A percentile compares a stretch with the other conserved stretches of the same genome.
These are phyloP conservation scores for Chenopodium suecicum DNA, from an alignment of 148 eudicot genomes.

Conservation along the genomic window DNA sequence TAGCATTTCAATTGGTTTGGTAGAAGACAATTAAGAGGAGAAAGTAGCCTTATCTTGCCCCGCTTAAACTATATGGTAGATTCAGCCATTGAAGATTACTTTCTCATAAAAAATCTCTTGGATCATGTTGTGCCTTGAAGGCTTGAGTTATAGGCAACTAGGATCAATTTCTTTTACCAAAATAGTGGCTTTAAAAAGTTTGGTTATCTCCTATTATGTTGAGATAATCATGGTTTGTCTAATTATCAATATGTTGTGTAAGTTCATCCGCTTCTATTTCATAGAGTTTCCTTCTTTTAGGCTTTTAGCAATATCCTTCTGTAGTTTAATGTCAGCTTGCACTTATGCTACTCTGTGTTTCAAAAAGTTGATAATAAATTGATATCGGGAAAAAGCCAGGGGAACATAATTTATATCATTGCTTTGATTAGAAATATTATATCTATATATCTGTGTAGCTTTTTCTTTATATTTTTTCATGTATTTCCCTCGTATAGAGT, in stretches of 20 bases:
- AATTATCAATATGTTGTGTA: background rate
- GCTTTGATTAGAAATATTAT: background rate
- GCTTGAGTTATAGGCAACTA: background rate
- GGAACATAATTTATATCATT: background rate
- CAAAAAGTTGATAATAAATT: background rate
- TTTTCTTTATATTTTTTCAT: background rate
- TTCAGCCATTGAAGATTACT: background rate
- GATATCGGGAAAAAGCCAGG: background rate
- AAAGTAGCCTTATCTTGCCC: background rate
- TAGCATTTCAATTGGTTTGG: background rate
- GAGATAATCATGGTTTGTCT: background rate
- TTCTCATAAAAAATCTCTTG: background rate
- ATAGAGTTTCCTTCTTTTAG: background rate
- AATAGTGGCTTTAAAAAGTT: background rate
- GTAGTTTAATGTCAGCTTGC: background rate
- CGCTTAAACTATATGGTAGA: background rate
- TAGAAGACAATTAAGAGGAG: background rate
- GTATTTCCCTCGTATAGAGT: background rate
- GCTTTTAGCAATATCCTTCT: background rate
- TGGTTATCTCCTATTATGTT: background rate
- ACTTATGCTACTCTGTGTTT: background rate
- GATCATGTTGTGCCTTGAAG: constrained; percentile 1
- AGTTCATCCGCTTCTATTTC: background rate
- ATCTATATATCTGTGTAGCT: no score
- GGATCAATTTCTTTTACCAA: background rate